These are phyloP conservation scores for Diospyros lotus DNA, from an alignment of 148 eudicot species.

Conservation along the genomic window DNA sequence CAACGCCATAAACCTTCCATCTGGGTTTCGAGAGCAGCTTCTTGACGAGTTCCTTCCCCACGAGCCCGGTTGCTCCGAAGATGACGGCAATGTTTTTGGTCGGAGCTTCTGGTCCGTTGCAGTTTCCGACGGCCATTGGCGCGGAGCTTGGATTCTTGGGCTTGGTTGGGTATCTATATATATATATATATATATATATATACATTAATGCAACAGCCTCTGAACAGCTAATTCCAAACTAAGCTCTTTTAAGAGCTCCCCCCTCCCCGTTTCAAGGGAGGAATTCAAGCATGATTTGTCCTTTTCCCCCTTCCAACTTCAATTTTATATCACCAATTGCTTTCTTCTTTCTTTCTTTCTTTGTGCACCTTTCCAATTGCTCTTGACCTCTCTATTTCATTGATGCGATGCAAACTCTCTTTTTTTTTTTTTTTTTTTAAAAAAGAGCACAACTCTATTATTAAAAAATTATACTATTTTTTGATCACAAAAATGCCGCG, in stretches of 20 bases:
- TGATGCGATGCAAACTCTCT: too few relatives aligned
- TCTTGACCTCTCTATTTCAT: too few relatives aligned
- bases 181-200: background rate
- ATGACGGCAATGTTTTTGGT: conserved; percentile 56
- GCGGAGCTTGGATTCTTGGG: conserved; percentile 13
- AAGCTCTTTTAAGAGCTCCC: background rate
- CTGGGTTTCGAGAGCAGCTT: conserved; percentile 39
- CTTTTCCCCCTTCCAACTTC: background rate
- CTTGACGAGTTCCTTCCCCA: conserved; percentile 68
- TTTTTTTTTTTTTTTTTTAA: too few relatives aligned
- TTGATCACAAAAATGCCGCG: too few relatives aligned
- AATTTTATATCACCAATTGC: too few relatives aligned
- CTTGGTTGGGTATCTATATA: conserved; percentile 2
- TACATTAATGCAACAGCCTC: background rate
- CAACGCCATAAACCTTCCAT: conserved; percentile 87
- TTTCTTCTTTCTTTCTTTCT: too few relatives aligned
- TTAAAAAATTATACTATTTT: too few relatives aligned
- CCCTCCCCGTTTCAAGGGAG: conserved; percentile 12
- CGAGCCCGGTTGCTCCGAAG: conserved; percentile 81
- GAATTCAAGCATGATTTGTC: conserved; percentile 10
- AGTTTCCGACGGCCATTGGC: conserved; percentile 22
- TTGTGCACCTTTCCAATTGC: too few relatives aligned
- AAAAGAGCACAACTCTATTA: too few relatives aligned
- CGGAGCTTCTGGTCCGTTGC: conserved; percentile 15
- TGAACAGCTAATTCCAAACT: conserved; percentile 12